Evolutionary conservation across 2,329 filamentous ascomycete species (phyloP), one percentile per base, ranked within the genome.

Genomic region (Xylariaceae sp.): DNA sequence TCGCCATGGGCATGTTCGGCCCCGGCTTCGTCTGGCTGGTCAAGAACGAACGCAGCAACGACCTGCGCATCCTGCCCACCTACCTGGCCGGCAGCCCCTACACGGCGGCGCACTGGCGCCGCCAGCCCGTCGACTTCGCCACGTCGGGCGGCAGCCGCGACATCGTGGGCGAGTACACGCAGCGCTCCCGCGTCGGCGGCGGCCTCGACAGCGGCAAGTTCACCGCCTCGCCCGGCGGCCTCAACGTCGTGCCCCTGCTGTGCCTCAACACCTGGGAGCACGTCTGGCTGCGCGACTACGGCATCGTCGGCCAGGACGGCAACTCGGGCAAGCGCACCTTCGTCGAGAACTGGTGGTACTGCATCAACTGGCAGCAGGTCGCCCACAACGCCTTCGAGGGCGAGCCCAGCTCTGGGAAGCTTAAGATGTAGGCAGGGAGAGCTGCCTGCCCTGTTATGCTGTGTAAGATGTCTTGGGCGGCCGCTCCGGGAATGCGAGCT

Each of bases 181-280:
- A 60, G 9, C 55, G 61, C n/a, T 49, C 59, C 19, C 47, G 57
- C 31, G 45, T 38, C 11, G 50, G 43, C 19, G 45, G 42, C 24
- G 49, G 51, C 31, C 47, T 42, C 29, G 29, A 31, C 21, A 50
- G 43, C 27, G 46, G 50, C 40, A 44, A 29, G 16, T 47, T 45
- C 33, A 31, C 57, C 30, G 53, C 47, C 40, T 71, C 77, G 5
- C 78, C 82, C 2, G 83, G 82, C 24, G 80, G 80, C 37, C 71
- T 77, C 43, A 72, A 82, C 31, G 60, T 89, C 21, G 68, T 77
- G 36, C 89, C 90, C 10, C 68, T 96, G 40, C 66, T 98, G 49
- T 95, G 90, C 57, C 73, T 96, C 39, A 96, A 88, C 64, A 94
- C 88, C 5, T 98, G 92, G 92, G 82, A 96, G 67, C 92, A 96